phyloP scores from a whole-genome alignment of 257 asterid species.

The Solanum piurae region DNA sequence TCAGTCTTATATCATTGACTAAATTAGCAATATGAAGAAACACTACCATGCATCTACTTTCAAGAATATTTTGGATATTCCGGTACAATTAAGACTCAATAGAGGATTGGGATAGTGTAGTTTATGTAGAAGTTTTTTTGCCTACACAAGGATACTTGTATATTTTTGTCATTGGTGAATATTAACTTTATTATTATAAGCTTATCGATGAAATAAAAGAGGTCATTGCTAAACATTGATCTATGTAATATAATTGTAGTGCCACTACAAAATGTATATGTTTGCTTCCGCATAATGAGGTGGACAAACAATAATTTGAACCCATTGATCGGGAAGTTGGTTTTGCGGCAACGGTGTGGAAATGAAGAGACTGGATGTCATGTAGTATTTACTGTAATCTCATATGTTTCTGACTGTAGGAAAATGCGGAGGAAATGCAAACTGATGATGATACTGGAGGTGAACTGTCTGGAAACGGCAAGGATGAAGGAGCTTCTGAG shows the following conservation, averaged over 20 bases:
- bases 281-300: not conserved
- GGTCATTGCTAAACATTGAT: not conserved
- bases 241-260: not conserved
- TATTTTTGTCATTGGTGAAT: not conserved
- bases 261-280: not conserved
- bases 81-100: not conserved
- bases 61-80: not conserved
- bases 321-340: not conserved
- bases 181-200: not conserved
- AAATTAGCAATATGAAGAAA: not conserved
- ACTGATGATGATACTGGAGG: conserved; percentile 18
- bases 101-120: not conserved
- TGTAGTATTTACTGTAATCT: not conserved
- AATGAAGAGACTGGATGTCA: not conserved
- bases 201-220: not conserved
- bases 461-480: conserved; percentile 14
- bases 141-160: not conserved
- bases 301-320: not conserved
- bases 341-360: not conserved
- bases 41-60: not conserved
- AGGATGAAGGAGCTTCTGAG: conserved; percentile 25
- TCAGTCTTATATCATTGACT: not conserved
- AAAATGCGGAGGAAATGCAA: conserved; percentile 21
- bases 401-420: conserved; percentile 21
- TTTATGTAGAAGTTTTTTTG: not conserved